Base-by-base conservation (phyloP, 2,329 filamentous ascomycete species). In the Lasiodiplodia gonubiensis region DNA sequence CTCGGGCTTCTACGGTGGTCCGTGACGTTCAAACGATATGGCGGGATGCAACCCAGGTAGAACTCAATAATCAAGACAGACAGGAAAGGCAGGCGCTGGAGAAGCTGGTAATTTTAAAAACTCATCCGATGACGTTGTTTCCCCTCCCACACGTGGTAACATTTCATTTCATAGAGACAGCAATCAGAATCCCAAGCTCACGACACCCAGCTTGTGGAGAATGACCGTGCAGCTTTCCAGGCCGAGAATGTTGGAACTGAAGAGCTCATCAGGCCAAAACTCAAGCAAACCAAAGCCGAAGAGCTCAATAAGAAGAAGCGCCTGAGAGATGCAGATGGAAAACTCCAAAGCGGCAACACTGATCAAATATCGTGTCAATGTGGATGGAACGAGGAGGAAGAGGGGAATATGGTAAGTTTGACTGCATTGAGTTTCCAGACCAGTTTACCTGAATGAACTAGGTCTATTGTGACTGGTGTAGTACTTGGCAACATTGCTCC, bases 391-490 rank as follows among this genome's bases (percentile, higher is more conserved):
- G 72, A 75, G 23, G 76, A 80, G 5, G 63, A 65, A 67, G 80
- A 83, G 60, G 72, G 69, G 63, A 74, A 75, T 21, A 82, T 82
- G 81, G 82, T 83, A 71, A 70, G 77, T 66, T 68, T 14, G 8
- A 18, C 70, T 18, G 14, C 1, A 25, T 39, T 35, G 16, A n/a
- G n/a, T 5, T 42, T 23, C 4, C 25, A 14, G 21, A 6, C 46
- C 25, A 33, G 10, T 35, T 48, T 21, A 18, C 27, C 48, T 64
- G n/a, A 68, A 57, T 68, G 23, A 67, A 67, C 14, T 66, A 84
- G 82, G 71, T 83, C n/a, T 64, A 77, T 66, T 85, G 83, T 69
- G 67, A 70, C 14, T 82, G 79, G 68, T 85, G 83, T 70, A 70
- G 75, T 46, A 80, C 75, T 11, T 80, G 77, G 71, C 83, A 85